phyloP scores from a whole-genome alignment of 1,284 basidiomycete species.

The Tranzscheliella williamsii region DNA sequence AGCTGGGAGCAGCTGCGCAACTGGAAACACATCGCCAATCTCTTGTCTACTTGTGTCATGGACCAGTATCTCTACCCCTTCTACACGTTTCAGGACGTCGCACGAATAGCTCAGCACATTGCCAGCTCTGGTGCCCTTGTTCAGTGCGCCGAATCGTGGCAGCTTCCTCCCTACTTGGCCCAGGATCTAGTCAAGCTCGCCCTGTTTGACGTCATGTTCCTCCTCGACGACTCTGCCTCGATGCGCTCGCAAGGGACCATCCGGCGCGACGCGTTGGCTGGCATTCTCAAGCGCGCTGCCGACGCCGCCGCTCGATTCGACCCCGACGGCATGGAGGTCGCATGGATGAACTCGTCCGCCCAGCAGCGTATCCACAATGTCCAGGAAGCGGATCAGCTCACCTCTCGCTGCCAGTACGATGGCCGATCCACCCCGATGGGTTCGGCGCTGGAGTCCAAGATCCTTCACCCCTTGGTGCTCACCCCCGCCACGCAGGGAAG shows the following conservation, averaged over 20 bases:
- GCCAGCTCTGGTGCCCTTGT: conserved; percentile 36
- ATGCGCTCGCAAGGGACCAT: conserved; percentile 35
- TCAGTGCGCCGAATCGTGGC: conserved; percentile 43
- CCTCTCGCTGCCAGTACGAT: conserved; percentile 28
- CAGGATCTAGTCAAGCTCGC: conserved; percentile 53
- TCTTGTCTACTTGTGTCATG: conserved; percentile 46
- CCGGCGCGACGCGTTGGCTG: conserved; percentile 26
- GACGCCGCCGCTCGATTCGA: conserved; percentile 49
- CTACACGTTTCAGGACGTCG: conserved; percentile 37
- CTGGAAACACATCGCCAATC: conserved; percentile 40
- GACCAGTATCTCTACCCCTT: conserved; percentile 54
- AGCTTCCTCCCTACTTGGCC: conserved; percentile 47
- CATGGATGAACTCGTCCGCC: conserved; percentile 41
- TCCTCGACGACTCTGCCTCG: conserved; percentile 47
- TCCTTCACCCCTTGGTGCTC: conserved; percentile 36
- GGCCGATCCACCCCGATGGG: conserved; percentile 49
- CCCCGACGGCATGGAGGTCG: conserved; percentile 46
- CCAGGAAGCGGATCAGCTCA: conserved; percentile 32
- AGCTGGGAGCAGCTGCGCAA: conserved; percentile 37
- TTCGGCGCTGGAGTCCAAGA: conserved; percentile 26
- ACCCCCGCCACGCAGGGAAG: conserved; percentile 12
- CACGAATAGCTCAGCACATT: conserved; percentile 41
- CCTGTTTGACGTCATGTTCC: conserved; percentile 51
- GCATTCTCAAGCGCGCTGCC: conserved; percentile 41
- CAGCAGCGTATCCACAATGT: conserved; percentile 34